These are phyloP conservation scores for Knoxia roxburghii DNA, from an alignment of 257 asterid species.

Conservation along the genomic window DNA sequence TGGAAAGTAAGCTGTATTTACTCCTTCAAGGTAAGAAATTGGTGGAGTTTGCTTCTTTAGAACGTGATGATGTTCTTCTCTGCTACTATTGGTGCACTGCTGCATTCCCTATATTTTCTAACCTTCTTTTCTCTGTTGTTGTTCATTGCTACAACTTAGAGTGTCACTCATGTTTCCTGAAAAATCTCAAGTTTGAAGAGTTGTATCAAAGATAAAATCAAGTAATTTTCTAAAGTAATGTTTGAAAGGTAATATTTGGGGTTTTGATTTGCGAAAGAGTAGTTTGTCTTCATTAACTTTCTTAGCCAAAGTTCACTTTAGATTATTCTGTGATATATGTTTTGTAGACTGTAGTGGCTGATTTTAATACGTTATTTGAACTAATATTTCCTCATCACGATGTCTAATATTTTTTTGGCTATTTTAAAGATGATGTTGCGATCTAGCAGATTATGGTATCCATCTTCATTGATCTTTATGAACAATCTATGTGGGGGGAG, in stretches of 20 bases:
- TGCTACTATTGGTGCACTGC: not conserved
- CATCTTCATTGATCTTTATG: constrained; percentile 64
- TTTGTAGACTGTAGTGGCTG: not conserved
- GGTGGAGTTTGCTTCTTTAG: not conserved
- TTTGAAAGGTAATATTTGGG: not conserved
- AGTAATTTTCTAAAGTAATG: not conserved
- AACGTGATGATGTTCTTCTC: not conserved
- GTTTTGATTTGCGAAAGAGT: not conserved
- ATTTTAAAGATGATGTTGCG: constrained; percentile 12
- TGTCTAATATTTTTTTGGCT: not conserved
- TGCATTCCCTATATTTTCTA: not conserved
- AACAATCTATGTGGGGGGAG: constrained; percentile 37
- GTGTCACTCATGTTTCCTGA: not conserved
- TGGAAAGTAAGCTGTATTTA: too few species aligned
- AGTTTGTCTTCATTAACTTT: too few species aligned
- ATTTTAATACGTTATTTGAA: not conserved
- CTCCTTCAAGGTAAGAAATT: not conserved
- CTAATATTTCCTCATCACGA: not conserved
- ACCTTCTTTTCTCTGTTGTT: not conserved
- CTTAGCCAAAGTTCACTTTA: not conserved
- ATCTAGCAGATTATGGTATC: constrained; percentile 73
- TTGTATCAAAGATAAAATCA: not conserved
- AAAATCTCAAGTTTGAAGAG: not conserved
- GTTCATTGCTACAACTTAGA: constrained; percentile 2
- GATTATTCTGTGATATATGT: not conserved